phyloP scores from a whole-genome alignment of 1,284 basidiomycete genomes.

The Ganoderma lucidum region DNA sequence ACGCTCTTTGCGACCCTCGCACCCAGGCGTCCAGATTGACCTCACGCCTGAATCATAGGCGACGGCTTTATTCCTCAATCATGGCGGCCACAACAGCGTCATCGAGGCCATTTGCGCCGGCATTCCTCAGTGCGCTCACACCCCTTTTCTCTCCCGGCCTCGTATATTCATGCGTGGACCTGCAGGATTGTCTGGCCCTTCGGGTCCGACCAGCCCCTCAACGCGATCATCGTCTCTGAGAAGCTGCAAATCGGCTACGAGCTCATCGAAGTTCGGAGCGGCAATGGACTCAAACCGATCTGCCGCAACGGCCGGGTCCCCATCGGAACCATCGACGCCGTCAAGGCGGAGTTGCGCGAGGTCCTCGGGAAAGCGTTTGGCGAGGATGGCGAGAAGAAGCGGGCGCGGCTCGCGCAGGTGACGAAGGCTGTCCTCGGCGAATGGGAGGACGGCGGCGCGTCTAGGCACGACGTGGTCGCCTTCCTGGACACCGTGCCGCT shows the following conservation, averaged over 20 bases:
- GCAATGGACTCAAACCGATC: constrained; percentile 33
- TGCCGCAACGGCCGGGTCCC: constrained; percentile 31
- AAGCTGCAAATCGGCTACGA: constrained; percentile 36
- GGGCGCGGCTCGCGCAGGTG: constrained; percentile 27
- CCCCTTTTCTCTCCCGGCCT: not conserved
- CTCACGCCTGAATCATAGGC: constrained; percentile 19
- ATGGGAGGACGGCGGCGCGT: constrained; percentile 29
- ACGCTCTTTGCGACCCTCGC: not conserved
- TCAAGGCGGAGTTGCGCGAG: constrained; percentile 27
- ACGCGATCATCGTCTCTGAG: constrained; percentile 32
- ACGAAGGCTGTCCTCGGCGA: constrained; percentile 13
- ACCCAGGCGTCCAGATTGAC: not conserved
- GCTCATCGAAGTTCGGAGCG: constrained; percentile 39
- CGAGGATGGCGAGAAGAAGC: constrained; percentile 31
- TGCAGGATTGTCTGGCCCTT: constrained; percentile 36
- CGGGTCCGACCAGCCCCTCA: constrained; percentile 36
- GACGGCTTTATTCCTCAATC: constrained; percentile 35
- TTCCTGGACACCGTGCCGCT: constrained; percentile 20
- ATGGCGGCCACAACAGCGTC: constrained; percentile 36
- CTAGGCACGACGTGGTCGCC: constrained; percentile 16
- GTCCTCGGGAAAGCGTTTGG: constrained; percentile 34
- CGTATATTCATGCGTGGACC: not conserved
- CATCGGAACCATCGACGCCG: constrained; percentile 30
- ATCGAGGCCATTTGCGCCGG: constrained; percentile 31
- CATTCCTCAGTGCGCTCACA: constrained; percentile 30